Evolutionary conservation across 768 basidiomycete species (phyloP).

Genomic region (Rhodocollybia butyracea): DNA sequence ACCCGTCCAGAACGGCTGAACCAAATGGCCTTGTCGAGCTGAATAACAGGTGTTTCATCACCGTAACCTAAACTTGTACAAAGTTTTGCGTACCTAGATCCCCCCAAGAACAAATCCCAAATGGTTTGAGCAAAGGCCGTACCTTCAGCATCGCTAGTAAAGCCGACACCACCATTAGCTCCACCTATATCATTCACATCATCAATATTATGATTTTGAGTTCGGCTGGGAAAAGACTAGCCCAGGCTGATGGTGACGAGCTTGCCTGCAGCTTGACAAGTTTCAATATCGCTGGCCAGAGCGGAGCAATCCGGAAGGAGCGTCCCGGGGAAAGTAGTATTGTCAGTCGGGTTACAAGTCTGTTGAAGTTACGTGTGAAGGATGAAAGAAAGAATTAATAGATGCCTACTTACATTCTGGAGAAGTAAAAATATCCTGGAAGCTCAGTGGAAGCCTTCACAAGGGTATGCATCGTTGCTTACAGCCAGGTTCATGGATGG

Average conservation of each 20-base stretch:
- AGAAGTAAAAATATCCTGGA: too few species aligned
- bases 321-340: slow-evolving; percentile 60
- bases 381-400: not conserved
- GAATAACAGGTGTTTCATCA: slow-evolving; percentile 26
- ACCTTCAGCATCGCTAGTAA: slow-evolving; percentile 56
- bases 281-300: slow-evolving; percentile 57
- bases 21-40: slow-evolving; percentile 69
- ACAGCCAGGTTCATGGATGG: slow-evolving; percentile 70
- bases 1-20: slow-evolving; percentile 71
- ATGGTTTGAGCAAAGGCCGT: slow-evolving; percentile 59
- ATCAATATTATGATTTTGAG: too few species aligned
- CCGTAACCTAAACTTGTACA: not conserved
- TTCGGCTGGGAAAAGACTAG: too few species aligned
- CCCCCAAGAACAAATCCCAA: slow-evolving; percentile 72
- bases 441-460: too few species aligned
- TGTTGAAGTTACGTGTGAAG: slow-evolving; percentile 17
- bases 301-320: slow-evolving; percentile 58
- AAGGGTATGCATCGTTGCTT: too few species aligned
- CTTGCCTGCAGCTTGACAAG: slow-evolving; percentile 66
- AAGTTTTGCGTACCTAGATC: slow-evolving; percentile 23
- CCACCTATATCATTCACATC: too few species aligned
- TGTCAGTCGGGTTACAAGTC: slow-evolving; percentile 60
- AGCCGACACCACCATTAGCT: slow-evolving; percentile 59
- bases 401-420: not conserved
- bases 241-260: slow-evolving; percentile 53